Percentiles rank a stretch among this genome's conserved stretches.
Evolutionary conservation across 495 filamentous ascomycete genomes (phyloP).

Genomic region (Lepraria neglecta): DNA sequence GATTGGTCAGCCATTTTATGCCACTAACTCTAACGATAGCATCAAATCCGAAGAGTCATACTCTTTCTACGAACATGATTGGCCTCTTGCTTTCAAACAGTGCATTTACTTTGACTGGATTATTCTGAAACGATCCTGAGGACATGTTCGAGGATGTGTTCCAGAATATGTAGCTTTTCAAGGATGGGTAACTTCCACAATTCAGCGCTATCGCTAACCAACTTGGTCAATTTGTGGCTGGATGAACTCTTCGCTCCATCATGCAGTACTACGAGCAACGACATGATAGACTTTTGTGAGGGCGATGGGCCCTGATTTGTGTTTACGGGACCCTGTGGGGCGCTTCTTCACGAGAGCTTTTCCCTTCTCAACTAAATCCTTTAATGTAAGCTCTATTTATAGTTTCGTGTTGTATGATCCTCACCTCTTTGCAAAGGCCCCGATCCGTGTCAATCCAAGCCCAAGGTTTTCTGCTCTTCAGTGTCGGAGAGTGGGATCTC

Average conservation of each 20-base stretch:
- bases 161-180: background rate
- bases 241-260: background rate
- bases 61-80: slow-evolving; percentile 1
- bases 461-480: too few species aligned
- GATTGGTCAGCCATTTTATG: slow-evolving; percentile 13
- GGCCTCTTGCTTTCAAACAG: background rate
- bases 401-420: too few species aligned
- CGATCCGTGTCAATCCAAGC: too few species aligned
- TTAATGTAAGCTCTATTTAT: too few species aligned
- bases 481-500: too few species aligned
- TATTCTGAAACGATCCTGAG: slow-evolving; percentile 15
- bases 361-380: too few species aligned
- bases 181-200: background rate
- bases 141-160: background rate
- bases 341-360: too few species aligned
- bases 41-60: slow-evolving; percentile 17
- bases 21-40: slow-evolving; percentile 1
- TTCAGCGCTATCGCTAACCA: background rate
- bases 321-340: too few species aligned
- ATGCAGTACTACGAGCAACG: background rate
- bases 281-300: too few species aligned
- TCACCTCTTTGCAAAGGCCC: too few species aligned
- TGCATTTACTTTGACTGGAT: background rate
- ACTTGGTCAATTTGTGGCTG: background rate
- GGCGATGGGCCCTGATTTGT: too few species aligned